Evolutionary conservation across 148 eudicot species (phyloP), one percentile per base, ranked within the genome.

Genomic region (Suaeda aralocaspica): DNA sequence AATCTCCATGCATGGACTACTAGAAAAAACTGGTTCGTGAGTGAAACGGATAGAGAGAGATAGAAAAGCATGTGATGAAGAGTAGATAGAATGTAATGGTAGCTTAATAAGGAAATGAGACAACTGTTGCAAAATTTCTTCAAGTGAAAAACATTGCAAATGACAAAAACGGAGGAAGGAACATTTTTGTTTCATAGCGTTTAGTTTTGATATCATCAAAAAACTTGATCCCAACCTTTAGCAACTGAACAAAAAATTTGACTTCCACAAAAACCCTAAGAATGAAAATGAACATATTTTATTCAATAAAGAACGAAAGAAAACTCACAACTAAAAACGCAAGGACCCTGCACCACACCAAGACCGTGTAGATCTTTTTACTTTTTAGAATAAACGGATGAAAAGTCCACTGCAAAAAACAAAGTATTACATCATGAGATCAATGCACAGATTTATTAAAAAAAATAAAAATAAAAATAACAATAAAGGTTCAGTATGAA

Each of bases 321-420:
- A 59, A 29, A 83, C 99, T 94, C 84, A 94, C 99, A 64, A 80
- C 84, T 79, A 94, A 72, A 78, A 89, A 94, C 3, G 99, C 89
- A 55, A 94, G 84, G 76, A 94, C 97, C 83, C 99, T 88, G 91
- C 99, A 94, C 99, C 99, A 94, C 58, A 91, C 70, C 19, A 94
- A 86, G 65, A 94, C 99, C 55, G 99, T 94, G 85, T 89, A 94
- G 77, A 94, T 89, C 78, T 81, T 91, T 77, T 94, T 91, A 83
- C 82, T 91, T 83, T 91, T 94, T 71, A 94, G 72, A 77, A 94
- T 83, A 82, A 94, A 94, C 59, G 99, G 99, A 83, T 91, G 92
- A 73, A 94, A 91, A 57, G 97, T 87, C 97, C 99, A 94, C 99
- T 94, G 89, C 89, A 89, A 42, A 57, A 67, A 18, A 60, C 72